These are phyloP conservation scores for Umbilicaria muhlenbergii DNA, from an alignment of 495 filamentous ascomycete genomes.

Conservation along the genomic window DNA sequence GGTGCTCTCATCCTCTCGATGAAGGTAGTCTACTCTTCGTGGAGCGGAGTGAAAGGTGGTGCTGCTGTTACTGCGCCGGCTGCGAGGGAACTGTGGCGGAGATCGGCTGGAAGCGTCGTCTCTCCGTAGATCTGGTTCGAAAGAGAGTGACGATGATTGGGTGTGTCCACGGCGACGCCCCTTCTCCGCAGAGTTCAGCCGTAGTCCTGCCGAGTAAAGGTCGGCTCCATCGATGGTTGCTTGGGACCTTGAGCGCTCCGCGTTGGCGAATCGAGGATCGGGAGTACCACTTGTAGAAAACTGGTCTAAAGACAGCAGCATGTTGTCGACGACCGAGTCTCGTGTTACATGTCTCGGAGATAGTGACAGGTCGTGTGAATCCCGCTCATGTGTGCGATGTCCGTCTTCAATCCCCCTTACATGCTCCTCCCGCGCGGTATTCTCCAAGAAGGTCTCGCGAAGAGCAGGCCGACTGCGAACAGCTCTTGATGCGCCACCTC, in stretches of 20 bases:
- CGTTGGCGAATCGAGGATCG: conserved; percentile 16
- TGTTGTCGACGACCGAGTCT: conserved; percentile 81
- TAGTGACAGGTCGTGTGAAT: conserved; percentile 75
- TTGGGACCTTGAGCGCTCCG: background rate
- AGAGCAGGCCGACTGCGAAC: conserved; percentile 20
- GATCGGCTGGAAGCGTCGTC: conserved; percentile 48
- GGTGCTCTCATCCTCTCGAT: conserved; percentile 24
- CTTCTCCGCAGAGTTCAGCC: conserved; percentile 13
- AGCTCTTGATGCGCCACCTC: conserved; percentile 17
- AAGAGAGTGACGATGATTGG: conserved; percentile 54
- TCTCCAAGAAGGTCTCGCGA: conserved; percentile 36
- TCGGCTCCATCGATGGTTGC: conserved; percentile 16
- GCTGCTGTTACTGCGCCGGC: conserved; percentile 68
- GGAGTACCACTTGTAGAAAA: conserved; percentile 35
- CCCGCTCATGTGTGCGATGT: too few species aligned
- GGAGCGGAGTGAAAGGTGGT: conserved; percentile 52
- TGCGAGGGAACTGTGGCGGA: conserved; percentile 41
- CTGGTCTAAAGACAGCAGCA: conserved; percentile 80
- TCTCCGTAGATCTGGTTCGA: conserved; percentile 52
- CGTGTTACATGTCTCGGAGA: conserved; percentile 58
- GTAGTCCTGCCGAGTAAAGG: conserved; percentile 20
- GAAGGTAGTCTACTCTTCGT: conserved; percentile 46
- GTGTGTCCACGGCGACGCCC: conserved; percentile 42
- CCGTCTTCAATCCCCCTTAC: conserved; percentile 24
- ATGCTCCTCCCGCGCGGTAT: conserved; percentile 26